Conservation (phyloP, 371 early-diverging fungal species). For the Sporodiniella umbellata region DNA sequence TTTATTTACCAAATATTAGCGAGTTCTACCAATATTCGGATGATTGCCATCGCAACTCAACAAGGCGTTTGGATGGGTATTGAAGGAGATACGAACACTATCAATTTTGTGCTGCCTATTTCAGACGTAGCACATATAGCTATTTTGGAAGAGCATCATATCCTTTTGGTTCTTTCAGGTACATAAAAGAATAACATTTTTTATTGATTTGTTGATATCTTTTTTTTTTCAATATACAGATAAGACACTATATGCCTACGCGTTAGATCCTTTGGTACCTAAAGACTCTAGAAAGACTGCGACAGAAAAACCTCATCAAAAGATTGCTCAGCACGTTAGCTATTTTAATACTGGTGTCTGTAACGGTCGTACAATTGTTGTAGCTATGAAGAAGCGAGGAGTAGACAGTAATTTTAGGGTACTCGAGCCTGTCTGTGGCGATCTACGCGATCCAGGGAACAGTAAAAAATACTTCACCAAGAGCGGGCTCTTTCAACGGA, state of each 20-base stretch:
- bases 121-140: constrained; percentile 40
- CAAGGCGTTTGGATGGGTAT: constrained; percentile 65
- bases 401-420: constrained; percentile 45
- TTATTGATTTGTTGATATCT: no score
- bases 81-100: constrained; percentile 39
- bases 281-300: constrained; percentile 22
- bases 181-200: not conserved
- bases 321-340: constrained; percentile 59
- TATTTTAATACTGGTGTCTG: constrained; percentile 76
- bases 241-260: constrained; percentile 59
- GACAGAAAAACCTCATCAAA: constrained; percentile 39
- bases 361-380: constrained; percentile 56
- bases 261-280: constrained; percentile 42
- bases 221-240: constrained; percentile 39
- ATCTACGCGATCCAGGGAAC: constrained; percentile 37
- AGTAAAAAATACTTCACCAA: constrained; percentile 31
- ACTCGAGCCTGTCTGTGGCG: constrained; percentile 39
- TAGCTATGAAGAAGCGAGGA: constrained; percentile 54
- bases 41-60: constrained; percentile 80
- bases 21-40: constrained; percentile 49
- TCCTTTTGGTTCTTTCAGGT: constrained; percentile 38
- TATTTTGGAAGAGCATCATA: constrained; percentile 35
- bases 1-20: constrained; percentile 11
- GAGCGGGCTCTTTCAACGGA: constrained; percentile 38
- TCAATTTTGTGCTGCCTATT: constrained; percentile 25